Evolutionary conservation across 2,329 filamentous ascomycete genomes (phyloP).

Genomic region (Microdochium nivale): DNA sequence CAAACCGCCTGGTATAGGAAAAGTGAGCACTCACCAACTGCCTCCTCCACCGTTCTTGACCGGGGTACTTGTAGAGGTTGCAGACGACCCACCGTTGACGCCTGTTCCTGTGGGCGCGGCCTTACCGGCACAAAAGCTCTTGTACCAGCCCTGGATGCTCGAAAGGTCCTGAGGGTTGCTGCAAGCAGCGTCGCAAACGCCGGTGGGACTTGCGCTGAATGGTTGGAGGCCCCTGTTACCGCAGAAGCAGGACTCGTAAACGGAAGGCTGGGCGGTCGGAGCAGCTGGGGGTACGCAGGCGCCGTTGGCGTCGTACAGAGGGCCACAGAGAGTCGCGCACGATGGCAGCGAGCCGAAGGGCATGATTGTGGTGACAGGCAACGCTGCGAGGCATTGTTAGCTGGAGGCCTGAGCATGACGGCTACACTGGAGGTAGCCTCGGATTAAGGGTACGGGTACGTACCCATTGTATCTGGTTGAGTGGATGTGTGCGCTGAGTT

Average conservation of each 20-base stretch:
- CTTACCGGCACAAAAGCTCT: constrained; percentile 48
- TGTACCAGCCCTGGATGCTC: constrained; percentile 63
- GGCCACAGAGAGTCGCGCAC: constrained; percentile 51
- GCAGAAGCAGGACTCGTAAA: constrained; percentile 69
- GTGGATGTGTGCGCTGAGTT: too few relatives aligned
- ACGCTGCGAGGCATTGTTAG: constrained; percentile 4
- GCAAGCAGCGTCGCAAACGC: constrained; percentile 56
- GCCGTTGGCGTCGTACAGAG: constrained; percentile 61
- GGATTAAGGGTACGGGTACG: too few relatives aligned
- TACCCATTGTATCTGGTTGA: constrained; percentile 2
- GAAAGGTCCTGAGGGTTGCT: constrained; percentile 37
- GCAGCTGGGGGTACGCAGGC: constrained; percentile 56
- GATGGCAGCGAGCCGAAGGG: constrained; percentile 50
- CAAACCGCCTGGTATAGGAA: neutral
- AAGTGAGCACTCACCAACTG: constrained; percentile 32
- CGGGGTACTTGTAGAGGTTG: constrained; percentile 13
- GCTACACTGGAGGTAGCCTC: too few relatives aligned
- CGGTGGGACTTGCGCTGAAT: constrained; percentile 46
- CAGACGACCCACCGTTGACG: constrained; percentile 13
- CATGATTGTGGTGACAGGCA: constrained; percentile 39
- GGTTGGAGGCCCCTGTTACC: constrained; percentile 47
- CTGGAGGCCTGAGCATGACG: too few relatives aligned
- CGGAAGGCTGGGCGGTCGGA: constrained; percentile 35
- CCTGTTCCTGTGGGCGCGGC: constrained; percentile 24
- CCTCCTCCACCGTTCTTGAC: constrained; percentile 24